Evolutionary conservation across 1,284 basidiomycete genomes (phyloP).

Genomic region (Sparassis latifolia): DNA sequence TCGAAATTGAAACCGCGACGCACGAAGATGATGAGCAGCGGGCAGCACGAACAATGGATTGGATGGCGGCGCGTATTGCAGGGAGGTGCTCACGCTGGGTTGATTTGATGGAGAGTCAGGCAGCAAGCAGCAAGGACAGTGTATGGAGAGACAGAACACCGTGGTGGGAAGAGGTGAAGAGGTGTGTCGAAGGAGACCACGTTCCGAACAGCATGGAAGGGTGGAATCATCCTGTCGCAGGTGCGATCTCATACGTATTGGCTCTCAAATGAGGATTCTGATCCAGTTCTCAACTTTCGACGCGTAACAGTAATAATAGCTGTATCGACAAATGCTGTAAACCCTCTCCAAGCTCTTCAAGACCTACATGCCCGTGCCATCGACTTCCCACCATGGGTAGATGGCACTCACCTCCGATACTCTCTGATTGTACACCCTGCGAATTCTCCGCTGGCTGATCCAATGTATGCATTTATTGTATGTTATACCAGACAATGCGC

Average conservation of each 20-base stretch:
- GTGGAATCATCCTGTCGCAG: slow-evolving; percentile 78
- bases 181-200: slow-evolving; percentile 70
- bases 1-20: slow-evolving; percentile 61
- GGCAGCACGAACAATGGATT: slow-evolving; percentile 70
- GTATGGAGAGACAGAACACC: slow-evolving; percentile 42
- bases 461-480: slow-evolving; percentile 53
- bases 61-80: slow-evolving; percentile 67
- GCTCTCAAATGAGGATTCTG: slow-evolving; percentile 8
- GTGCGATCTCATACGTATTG: slow-evolving; percentile 36
- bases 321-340: slow-evolving; percentile 69
- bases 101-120: slow-evolving; percentile 31
- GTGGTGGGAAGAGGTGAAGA: slow-evolving; percentile 78
- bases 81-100: slow-evolving; percentile 62
- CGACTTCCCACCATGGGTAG: slow-evolving; percentile 75
- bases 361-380: slow-evolving; percentile 55
- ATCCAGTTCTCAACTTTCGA: background rate
- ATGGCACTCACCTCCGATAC: slow-evolving; percentile 59
- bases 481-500: background rate
- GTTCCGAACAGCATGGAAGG: slow-evolving; percentile 62
- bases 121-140: slow-evolving; percentile 21
- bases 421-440: slow-evolving; percentile 70
- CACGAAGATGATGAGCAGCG: slow-evolving; percentile 72
- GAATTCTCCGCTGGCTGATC: slow-evolving; percentile 61
- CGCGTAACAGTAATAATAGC: slow-evolving; percentile 59
- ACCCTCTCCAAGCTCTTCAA: slow-evolving; percentile 71